These are phyloP conservation scores for Leucogyrophana mollusca DNA, from an alignment of 768 basidiomycete species.

Conservation along the genomic window DNA sequence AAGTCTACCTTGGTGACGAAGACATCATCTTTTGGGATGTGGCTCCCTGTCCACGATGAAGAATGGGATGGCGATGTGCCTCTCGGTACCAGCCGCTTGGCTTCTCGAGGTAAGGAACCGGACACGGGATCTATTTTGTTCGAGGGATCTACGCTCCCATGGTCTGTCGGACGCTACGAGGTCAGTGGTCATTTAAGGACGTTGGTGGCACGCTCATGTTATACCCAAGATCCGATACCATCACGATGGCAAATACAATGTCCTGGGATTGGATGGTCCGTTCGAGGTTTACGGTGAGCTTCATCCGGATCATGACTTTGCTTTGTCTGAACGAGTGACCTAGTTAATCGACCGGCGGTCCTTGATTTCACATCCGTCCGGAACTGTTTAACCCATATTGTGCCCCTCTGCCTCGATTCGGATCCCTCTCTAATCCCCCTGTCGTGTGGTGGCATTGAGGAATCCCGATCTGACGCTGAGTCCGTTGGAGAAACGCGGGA, in stretches of 20 bases:
- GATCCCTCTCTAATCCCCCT: constrained; percentile 80
- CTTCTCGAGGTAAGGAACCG: constrained; percentile 36
- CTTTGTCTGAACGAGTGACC: constrained; percentile 10
- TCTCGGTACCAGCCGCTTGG: constrained; percentile 40
- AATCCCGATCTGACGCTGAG: constrained; percentile 17
- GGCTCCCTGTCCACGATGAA: constrained; percentile 88
- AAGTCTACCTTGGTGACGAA: constrained; percentile 80
- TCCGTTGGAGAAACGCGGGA: constrained; percentile 49
- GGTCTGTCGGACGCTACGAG: constrained; percentile 86
- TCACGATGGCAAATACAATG: constrained; percentile 97
- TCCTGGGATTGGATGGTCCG: constrained; percentile 82
- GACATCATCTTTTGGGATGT: constrained; percentile 83
- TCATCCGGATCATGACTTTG: not conserved
- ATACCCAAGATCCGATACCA: constrained; percentile 75
- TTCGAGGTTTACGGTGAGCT: constrained; percentile 85
- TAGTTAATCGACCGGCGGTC: constrained; percentile 69
- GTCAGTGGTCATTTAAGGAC: constrained; percentile 34
- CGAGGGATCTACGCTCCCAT: constrained; percentile 77
- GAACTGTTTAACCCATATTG: constrained; percentile 66
- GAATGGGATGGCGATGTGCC: constrained; percentile 93
- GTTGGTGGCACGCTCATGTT: not conserved
- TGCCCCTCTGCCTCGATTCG: constrained; percentile 83
- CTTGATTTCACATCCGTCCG: constrained; percentile 68
- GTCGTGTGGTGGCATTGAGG: constrained; percentile 48
- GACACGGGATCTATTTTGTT: constrained; percentile 72